Evolutionary conservation across 2,329 filamentous ascomycete species (phyloP), one percentile per base, ranked within the genome.

Genomic region (Fusarium sacchari): DNA sequence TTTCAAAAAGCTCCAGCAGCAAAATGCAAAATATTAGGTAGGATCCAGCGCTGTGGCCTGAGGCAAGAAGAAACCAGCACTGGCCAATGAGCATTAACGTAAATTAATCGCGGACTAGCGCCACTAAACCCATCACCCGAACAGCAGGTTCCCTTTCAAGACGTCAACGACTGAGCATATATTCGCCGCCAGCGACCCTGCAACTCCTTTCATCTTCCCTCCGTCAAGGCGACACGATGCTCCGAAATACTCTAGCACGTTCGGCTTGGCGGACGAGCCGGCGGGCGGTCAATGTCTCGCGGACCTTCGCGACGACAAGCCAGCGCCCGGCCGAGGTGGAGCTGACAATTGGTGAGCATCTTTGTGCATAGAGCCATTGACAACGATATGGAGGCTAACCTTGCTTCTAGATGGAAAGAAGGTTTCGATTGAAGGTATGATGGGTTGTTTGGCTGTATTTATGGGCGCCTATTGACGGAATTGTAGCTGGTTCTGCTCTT

Each of bases 391-490:
- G 42, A 69, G 71, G 78, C 82, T 85, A 79, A 85, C 80, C 49
- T 43, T 43, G 64, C 50, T 77, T 47, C 49, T 81, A 95, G 96
- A 99, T 90, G 96, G 96, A 82, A 97, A 97, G 88, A 97, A 98
- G 86, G 93, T 99, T 64, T 97, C 95, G 73, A 95, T 99, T 83
- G 95, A 98, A 93, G 94, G 95, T 97, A 92, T 78, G 80, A 44
- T 62, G 67, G 42, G 66, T 58, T 60, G 49, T 52, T 65, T 79
- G 62, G 69, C 36, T 56, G 61, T 72, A 46, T 62, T 60, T 24
- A 44, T 47, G 73, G 60, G 58, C 56, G 43, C 70, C 64, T 77
- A 75, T 82, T 87, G 80, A 87, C 82, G 62, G 68, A 56, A 79
- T 77, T 80, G 83, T 83, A 97, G 96, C 96, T 85, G 96, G 96